Percentiles rank a stretch among this genome's conserved stretches.
These are phyloP conservation scores for Rhizopus delemar DNA, from an alignment of 371 early-diverging fungal genomes.

Conservation along the genomic window DNA sequence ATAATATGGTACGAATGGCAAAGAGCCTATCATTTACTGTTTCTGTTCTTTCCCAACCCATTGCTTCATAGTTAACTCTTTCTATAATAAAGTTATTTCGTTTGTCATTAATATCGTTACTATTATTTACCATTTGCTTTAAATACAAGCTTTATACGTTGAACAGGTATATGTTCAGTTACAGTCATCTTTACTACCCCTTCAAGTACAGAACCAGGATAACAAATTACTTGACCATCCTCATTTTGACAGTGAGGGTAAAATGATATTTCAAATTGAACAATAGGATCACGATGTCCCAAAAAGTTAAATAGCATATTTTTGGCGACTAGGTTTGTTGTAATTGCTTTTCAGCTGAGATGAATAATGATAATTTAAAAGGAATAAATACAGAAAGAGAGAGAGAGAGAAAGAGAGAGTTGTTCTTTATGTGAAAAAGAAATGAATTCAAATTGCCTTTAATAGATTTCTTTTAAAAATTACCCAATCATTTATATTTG, in stretches of 20 bases:
- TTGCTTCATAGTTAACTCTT: slow-evolving; percentile 35
- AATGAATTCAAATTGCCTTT: no score
- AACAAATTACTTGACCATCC: slow-evolving; percentile 24
- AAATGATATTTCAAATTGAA: slow-evolving; percentile 19
- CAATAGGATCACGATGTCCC: slow-evolving; percentile 14
- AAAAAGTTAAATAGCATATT: slow-evolving; percentile 20
- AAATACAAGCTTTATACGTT: slow-evolving; percentile 33
- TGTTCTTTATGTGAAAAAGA: no score
- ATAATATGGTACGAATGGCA: slow-evolving; percentile 31
- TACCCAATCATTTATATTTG: no score
- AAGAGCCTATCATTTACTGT: slow-evolving; percentile 30
- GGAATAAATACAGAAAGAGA: no score
- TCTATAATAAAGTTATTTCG: slow-evolving; percentile 13
- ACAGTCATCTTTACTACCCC: slow-evolving; percentile 29
- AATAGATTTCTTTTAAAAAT: no score
- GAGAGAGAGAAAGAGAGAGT: no score
- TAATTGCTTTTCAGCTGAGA: no score
- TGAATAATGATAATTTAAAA: no score
- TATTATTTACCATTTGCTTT: slow-evolving; percentile 23
- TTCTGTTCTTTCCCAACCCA: slow-evolving; percentile 34
- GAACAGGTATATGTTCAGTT: slow-evolving; percentile 15
- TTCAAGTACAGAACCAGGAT: slow-evolving; percentile 38
- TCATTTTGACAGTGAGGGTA: slow-evolving; percentile 30
- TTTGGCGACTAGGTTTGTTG: not conserved
- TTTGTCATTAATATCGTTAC: not conserved